These are phyloP conservation scores for Spergularia marina DNA, from an alignment of 148 eudicot genomes.

Conservation along the genomic window DNA sequence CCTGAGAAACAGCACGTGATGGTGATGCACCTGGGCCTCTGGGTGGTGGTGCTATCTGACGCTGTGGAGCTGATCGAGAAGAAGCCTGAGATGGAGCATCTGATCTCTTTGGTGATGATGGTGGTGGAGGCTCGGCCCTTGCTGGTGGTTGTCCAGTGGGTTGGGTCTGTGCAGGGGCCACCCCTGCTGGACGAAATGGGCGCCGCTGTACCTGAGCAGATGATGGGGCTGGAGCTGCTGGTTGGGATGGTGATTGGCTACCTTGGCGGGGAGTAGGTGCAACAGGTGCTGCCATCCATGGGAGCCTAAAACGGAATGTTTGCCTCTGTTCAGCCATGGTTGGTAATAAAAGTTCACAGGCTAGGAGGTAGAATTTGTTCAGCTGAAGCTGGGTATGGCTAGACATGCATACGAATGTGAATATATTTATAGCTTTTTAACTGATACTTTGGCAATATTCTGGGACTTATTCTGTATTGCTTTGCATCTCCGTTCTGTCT, in stretches of 20 bases:
- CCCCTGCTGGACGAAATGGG: constrained; percentile 14
- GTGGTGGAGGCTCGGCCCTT: constrained; percentile 26
- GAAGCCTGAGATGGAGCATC: neutral
- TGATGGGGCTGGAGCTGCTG: constrained; percentile 14
- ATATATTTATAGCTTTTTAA: constrained; percentile 26
- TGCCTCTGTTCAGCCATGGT: constrained; percentile 48
- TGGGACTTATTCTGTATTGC: neutral
- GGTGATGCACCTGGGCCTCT: constrained; percentile 16
- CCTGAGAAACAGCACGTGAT: constrained; percentile 22
- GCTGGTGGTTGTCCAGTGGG: constrained; percentile 25
- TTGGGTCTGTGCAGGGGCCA: constrained; percentile 27
- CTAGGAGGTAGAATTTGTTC: neutral
- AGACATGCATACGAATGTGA: neutral
- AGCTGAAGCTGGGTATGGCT: neutral
- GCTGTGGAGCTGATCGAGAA: constrained; percentile 17
- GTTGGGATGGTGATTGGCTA: constrained; percentile 9
- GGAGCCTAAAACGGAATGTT: constrained; percentile 49
- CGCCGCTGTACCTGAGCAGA: constrained; percentile 18
- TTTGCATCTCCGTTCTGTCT: neutral
- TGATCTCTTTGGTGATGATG: constrained; percentile 12
- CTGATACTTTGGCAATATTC: constrained; percentile 36
- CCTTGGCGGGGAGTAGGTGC: constrained; percentile 23
- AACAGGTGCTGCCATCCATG: constrained; percentile 37
- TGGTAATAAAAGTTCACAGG: neutral
- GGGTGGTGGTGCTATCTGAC: constrained; percentile 7